These are phyloP conservation scores for Wickerhamiella sergipiensis DNA, from an alignment of 805 yeast genomes.

Conservation along the genomic window DNA sequence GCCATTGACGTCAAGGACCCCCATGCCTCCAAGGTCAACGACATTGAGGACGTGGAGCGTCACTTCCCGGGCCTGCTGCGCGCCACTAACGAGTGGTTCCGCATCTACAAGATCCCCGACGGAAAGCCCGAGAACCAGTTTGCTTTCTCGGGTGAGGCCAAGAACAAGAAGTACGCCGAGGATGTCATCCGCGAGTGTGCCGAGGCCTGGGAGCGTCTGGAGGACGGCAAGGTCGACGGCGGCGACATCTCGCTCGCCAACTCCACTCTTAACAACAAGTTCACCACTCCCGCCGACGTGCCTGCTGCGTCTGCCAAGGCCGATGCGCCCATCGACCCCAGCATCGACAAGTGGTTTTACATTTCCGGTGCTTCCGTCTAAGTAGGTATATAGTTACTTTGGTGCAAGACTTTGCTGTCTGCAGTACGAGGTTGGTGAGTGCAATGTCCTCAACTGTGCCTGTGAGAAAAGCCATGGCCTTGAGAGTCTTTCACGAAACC, in stretches of 20 bases:
- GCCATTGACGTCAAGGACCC: slow-evolving; percentile 83
- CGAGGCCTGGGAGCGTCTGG: slow-evolving; percentile 70
- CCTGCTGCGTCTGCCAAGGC: slow-evolving; percentile 62
- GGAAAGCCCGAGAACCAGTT: slow-evolving; percentile 95
- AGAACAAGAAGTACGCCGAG: slow-evolving; percentile 73
- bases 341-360: slow-evolving; percentile 97
- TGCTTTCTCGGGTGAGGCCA: slow-evolving; percentile 92
- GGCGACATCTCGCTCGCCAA: slow-evolving; percentile 64
- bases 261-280: slow-evolving; percentile 45
- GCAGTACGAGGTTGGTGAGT: no score
- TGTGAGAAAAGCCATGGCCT: no score
- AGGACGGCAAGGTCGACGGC: slow-evolving; percentile 48
- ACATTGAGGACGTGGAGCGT: slow-evolving; percentile 79
- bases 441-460: no score
- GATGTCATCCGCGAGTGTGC: slow-evolving; percentile 71
- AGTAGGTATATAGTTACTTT: background rate
- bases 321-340: slow-evolving; percentile 91
- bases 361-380: slow-evolving; percentile 38
- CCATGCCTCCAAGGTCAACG: slow-evolving; percentile 72
- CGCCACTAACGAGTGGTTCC: slow-evolving; percentile 96
- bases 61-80: slow-evolving; percentile 87
- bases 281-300: slow-evolving; percentile 17
- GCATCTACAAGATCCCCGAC: slow-evolving; percentile 94
- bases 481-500: no score
- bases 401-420: no score